Percentiles rank a stretch among this genome's conserved stretches.
phyloP scores from a whole-genome alignment of 2,329 filamentous ascomycete species.

The Phialemonium atrogriseum region DNA sequence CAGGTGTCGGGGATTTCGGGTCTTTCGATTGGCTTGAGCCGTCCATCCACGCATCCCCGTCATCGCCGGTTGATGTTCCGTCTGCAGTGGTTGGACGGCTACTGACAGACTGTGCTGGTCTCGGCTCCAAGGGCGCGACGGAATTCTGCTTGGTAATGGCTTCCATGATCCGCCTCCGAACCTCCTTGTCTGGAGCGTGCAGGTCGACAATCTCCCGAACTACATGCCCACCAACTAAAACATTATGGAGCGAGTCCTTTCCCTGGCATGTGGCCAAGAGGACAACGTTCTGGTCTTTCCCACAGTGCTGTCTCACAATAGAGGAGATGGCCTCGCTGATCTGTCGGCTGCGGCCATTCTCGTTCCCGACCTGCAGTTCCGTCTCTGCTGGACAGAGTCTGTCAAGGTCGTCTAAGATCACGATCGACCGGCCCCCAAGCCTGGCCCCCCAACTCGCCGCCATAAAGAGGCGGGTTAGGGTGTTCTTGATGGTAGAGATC shows the following conservation, averaged over 20 bases:
- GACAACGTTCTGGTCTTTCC: conserved; percentile 70
- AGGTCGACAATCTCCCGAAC: conserved; percentile 84
- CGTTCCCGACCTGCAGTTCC: conserved; percentile 85
- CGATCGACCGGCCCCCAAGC: conserved; percentile 71
- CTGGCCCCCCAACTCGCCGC: conserved; percentile 85
- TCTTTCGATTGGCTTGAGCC: conserved; percentile 51
- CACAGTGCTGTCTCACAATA: conserved; percentile 77
- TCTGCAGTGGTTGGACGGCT: conserved; percentile 51
- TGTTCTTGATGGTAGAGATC: conserved; percentile 86
- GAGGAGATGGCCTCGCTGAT: conserved; percentile 83
- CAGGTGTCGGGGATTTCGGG: conserved; percentile 22
- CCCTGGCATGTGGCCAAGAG: conserved; percentile 84
- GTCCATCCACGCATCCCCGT: conserved; percentile 66
- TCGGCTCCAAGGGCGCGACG: conserved; percentile 26
- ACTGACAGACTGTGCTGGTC: conserved; percentile 29
- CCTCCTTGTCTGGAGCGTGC: conserved; percentile 89
- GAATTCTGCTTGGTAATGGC: conserved; percentile 57
- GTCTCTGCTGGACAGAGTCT: conserved; percentile 89
- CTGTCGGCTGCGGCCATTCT: conserved; percentile 87
- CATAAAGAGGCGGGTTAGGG: conserved; percentile 74
- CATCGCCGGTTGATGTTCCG: conserved; percentile 39
- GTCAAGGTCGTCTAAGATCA: conserved; percentile 89
- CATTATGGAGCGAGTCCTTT: conserved; percentile 86
- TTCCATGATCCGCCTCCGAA: conserved; percentile 74
- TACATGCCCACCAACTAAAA: conserved; percentile 84